phyloP scores from a whole-genome alignment of 2,329 filamentous ascomycete species.

The Phialophora tarda region DNA sequence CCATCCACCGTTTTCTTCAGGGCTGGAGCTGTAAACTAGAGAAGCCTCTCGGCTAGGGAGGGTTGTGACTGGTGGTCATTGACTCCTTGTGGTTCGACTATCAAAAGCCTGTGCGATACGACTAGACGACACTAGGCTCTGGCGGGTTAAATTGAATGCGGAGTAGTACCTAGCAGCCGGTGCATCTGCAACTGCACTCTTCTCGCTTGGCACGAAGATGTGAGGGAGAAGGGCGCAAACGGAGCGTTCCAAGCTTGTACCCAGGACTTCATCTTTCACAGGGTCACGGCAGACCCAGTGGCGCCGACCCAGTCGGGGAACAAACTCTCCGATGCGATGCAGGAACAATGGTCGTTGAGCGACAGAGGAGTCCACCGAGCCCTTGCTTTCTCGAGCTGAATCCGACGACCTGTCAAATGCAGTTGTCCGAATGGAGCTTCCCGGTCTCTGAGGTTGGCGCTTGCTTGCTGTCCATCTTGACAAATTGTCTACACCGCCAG shows the following conservation, averaged over 20 bases:
- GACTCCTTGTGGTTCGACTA: neutral
- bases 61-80: neutral
- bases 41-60: neutral
- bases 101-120: neutral
- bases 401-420: neutral
- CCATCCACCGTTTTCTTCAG: slow-evolving; percentile 1
- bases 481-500: neutral
- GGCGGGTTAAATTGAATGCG: neutral
- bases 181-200: neutral
- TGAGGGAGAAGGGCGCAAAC: neutral
- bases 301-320: slow-evolving; percentile 3
- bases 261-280: neutral
- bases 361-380: neutral
- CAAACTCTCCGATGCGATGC: slow-evolving; percentile 4
- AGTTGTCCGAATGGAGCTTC: neutral
- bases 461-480: neutral
- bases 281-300: neutral
- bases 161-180: neutral
- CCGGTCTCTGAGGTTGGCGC: neutral
- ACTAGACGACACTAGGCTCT: neutral
- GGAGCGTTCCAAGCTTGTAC: neutral
- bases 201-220: neutral
- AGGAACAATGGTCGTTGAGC: slow-evolving; percentile 7
- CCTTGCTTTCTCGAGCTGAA: neutral
- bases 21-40: neutral